Evolutionary conservation across 2,329 filamentous ascomycete genomes (phyloP).

Genomic region (Achaetomium macrosporum): DNA sequence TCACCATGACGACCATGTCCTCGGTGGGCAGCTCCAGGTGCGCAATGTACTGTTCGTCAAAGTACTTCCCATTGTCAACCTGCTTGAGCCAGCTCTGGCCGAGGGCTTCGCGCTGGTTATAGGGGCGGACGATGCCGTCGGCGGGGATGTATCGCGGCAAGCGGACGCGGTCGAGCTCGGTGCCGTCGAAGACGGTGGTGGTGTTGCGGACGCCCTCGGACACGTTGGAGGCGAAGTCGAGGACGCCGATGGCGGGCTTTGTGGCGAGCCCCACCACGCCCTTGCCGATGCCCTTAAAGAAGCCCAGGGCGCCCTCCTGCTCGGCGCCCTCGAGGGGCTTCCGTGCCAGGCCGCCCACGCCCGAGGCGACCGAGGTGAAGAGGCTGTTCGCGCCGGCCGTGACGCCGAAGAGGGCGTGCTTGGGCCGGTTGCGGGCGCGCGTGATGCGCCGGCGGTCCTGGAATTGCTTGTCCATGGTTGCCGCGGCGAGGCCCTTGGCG

Average conservation of each 20-base stretch:
- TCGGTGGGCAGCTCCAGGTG: constrained; percentile 87
- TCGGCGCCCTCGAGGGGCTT: constrained; percentile 95
- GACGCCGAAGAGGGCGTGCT: constrained; percentile 94
- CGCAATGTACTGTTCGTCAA: constrained; percentile 95
- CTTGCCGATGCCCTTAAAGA: constrained; percentile 97
- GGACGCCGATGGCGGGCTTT: constrained; percentile 92
- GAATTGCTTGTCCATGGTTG: constrained; percentile 97
- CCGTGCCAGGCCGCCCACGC: constrained; percentile 85
- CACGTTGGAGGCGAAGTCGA: constrained; percentile 94
- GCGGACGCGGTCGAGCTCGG: constrained; percentile 91
- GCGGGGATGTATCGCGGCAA: constrained; percentile 85
- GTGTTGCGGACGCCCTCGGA: constrained; percentile 98
- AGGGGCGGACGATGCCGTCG: constrained; percentile 90
- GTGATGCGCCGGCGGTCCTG: constrained; percentile 94
- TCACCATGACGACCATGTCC: constrained; percentile 86
- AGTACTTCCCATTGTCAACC: constrained; percentile 93
- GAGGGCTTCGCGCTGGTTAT: constrained; percentile 88
- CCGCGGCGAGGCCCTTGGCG: constrained; percentile 91
- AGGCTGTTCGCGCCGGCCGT: constrained; percentile 94
- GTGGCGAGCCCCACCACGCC: constrained; percentile 90
- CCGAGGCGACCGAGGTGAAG: constrained; percentile 84
- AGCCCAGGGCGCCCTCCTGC: constrained; percentile 87
- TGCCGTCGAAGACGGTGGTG: constrained; percentile 93
- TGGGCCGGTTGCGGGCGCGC: constrained; percentile 84
- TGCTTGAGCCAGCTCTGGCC: constrained; percentile 99